Base-by-base conservation (phyloP, 2,329 filamentous ascomycete genomes). In the Fusarium cyanostomum region DNA sequence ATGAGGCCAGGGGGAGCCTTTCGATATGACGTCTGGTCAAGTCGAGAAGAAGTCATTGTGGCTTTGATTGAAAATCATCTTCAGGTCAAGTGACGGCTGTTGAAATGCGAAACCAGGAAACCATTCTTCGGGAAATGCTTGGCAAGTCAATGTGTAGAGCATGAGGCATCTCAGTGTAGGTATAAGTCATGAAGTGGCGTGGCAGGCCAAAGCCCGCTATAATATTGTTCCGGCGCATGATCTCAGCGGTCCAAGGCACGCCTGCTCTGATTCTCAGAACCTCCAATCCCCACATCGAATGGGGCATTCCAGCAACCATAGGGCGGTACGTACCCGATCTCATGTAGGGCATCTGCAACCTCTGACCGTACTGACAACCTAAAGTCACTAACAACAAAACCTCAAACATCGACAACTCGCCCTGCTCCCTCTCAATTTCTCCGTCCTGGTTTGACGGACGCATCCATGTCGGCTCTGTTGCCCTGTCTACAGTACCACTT, bases 391-490 rank as follows among this genome's bases (percentile, higher is more conserved):
- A 67, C 48, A 57, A 44, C 58, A 64, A 59, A 61, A 46, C 46
- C 55, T 46, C 46, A 52, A 49, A 46, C 52, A 60, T 54, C 44
- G 33, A 64, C 50, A 52, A 52, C 55, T 41, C 62, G 52, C 61
- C 59, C 62, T 57, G 63, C 58, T 43, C 38, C 49, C 59, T 68
- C 56, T 56, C 64, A 50, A 52, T 60, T 61, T 52, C 58, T 62
- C 59, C 64, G 67, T 69, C 57, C 66, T 67, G 66, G 69, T 56
- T 62, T 56, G 64, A 66, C 67, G 73, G 70, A 74, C 68, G 75
- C 71, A 75, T 75, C 73, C 73, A 79, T 79, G 77, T 76, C 74
- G 72, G 72, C 73, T 73, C 71, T 74, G 70, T 69, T 74, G 68
- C 72, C 72, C 63, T 72, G 68, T 67, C 70, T 69, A 70, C 72